Evolutionary conservation across 129 eudicot species (phyloP), one percentile per base, ranked within the genome.

Genomic region (Arctium lappa): DNA sequence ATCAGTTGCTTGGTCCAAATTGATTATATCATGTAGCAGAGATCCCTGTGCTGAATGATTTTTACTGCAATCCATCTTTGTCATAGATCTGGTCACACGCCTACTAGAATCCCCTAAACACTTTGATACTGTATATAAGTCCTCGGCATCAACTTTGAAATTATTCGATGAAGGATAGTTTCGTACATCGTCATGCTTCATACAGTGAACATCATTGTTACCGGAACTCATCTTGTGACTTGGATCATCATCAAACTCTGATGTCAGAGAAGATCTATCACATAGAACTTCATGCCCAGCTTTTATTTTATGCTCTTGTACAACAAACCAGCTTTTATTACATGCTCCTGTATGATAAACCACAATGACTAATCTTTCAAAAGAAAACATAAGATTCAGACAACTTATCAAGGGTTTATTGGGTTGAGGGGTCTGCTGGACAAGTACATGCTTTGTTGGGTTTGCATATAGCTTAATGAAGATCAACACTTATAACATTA

Each of bases 1-100:
- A 39, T 4, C 16, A 78, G 83, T 38, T 53, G 27, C 74, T 18
- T 56, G 65, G 36, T 78, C 73, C 79, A 72, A 65, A 79, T 38
- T 34, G 48, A 33, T 33, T 60, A 29, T 56, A 36, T 30, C 72
- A 73, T 69, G 42, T 30, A 66, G 72, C 66, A 60, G 9, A 50
- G 80, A 76, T 76, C 68, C 69, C 10, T 13, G n/a, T 5, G 32
- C 6, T 80, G 72, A 69, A 46, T 16, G 36, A 32, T 53, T 48
- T 69, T 76, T 69, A 75, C 76, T 33, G 81, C 7, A 12, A 44
- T 7, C 81, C 73, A 37, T 38, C 71, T 48, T 83, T n/a, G 69
- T 30, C 81, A 76, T 69, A 77, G 86, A 83, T 83, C 86, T 69
- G n/a, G 86, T 76, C 77, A 76, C 30, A 37, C 77, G 81, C 73